phyloP scores from a whole-genome alignment of 768 basidiomycete genomes.

The Rubroboletus pulcherrimus region DNA sequence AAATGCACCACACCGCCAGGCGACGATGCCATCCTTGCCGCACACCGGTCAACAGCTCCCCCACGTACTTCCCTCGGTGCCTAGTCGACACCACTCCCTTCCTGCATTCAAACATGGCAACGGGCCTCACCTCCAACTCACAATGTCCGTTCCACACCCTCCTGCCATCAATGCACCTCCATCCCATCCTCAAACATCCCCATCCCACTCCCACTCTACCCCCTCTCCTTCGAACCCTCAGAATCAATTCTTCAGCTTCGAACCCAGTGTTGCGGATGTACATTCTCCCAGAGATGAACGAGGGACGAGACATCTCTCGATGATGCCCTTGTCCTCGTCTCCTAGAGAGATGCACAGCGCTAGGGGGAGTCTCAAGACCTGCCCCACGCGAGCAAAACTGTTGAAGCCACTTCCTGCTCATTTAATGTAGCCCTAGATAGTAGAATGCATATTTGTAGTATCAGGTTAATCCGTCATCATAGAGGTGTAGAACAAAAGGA shows the following conservation, averaged over 20 bases:
- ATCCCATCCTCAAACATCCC: constrained; percentile 8
- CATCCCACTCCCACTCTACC: constrained; percentile 2
- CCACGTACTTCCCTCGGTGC: neutral
- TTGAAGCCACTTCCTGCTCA: constrained; percentile 19
- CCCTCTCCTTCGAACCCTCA: neutral
- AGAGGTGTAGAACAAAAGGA: neutral
- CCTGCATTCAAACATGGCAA: constrained; percentile 17
- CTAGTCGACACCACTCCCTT: constrained; percentile 22
- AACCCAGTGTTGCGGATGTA: neutral
- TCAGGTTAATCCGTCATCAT: neutral
- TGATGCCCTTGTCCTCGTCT: constrained; percentile 13
- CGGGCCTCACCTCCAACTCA: neutral
- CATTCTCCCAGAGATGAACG: neutral
- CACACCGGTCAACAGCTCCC: neutral
- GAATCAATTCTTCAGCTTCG: neutral
- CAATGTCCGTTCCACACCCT: constrained; percentile 3
- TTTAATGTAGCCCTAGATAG: constrained; percentile 21
- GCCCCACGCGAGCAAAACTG: constrained; percentile 8
- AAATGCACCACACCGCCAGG: constrained; percentile 9
- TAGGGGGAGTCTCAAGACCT: neutral
- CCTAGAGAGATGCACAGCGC: neutral
- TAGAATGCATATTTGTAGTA: neutral
- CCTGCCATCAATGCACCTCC: neutral
- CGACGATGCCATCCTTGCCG: constrained; percentile 2
- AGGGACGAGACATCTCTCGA: constrained; percentile 18